These are phyloP conservation scores for Phytophthora nicotianae DNA, from an alignment of 352 stramenopile species.

Conservation along the genomic window DNA sequence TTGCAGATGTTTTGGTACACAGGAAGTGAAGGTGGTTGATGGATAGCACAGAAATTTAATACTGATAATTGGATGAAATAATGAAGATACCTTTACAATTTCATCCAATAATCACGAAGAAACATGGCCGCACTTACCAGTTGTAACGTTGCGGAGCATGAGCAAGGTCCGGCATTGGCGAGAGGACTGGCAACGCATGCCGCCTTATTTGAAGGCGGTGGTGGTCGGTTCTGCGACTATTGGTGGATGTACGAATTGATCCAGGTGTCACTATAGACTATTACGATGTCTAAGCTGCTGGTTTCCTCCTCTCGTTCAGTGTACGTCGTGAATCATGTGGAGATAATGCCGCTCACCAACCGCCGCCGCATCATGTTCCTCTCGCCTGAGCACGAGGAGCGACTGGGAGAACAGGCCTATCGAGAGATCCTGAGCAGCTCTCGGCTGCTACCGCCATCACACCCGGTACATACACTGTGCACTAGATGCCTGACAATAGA, in stretches of 20 bases:
- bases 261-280: not conserved
- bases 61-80: constrained; percentile 9
- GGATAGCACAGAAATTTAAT: constrained; percentile 2
- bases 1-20: constrained; percentile 3
- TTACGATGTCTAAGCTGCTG: not conserved
- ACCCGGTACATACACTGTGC: constrained; percentile 41
- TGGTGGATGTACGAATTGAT: constrained; percentile 32
- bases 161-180: constrained; percentile 16
- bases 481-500: constrained; percentile 1
- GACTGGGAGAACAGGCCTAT: constrained; percentile 56
- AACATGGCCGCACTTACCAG: not conserved
- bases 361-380: constrained; percentile 71
- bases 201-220: constrained; percentile 42
- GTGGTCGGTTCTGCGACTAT: constrained; percentile 31
- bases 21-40: constrained; percentile 10
- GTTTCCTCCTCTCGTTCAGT: constrained; percentile 5
- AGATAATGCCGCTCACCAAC: constrained; percentile 67
- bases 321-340: constrained; percentile 52
- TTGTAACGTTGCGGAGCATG: not conserved
- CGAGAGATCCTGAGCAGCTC: constrained; percentile 50
- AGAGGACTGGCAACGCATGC: constrained; percentile 43
- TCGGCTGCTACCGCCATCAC: constrained; percentile 46
- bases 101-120: not conserved
- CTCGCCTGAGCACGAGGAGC: constrained; percentile 52
- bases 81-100: not conserved